Conservation (phyloP, 192 early-diverging fungal genomes). For the Backusella circina region DNA sequence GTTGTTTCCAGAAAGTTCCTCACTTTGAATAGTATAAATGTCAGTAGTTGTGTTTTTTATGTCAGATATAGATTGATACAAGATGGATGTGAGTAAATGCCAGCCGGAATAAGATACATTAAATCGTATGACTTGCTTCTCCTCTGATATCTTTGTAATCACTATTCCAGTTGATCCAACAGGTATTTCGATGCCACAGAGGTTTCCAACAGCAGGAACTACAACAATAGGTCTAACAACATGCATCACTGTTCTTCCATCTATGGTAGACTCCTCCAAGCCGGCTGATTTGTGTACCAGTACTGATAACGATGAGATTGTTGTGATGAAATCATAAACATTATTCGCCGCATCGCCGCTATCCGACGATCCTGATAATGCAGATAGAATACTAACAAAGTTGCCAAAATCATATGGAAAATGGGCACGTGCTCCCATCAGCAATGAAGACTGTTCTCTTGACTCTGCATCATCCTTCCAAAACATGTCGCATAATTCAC, state of each 20-base stretch:
- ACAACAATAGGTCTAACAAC: neutral
- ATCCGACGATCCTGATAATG: constrained; percentile 10
- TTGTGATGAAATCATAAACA: constrained; percentile 19
- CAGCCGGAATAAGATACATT: constrained; percentile 22
- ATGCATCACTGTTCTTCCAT: neutral
- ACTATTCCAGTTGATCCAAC: neutral
- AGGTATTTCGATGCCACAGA: constrained; percentile 7
- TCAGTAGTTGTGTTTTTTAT: neutral
- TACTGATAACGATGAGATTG: neutral
- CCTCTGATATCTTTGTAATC: neutral
- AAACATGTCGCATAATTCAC: constrained; percentile 21
- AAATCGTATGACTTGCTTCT: constrained; percentile 8
- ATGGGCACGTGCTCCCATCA: constrained; percentile 2
- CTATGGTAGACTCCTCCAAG: neutral
- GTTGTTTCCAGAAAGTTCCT: constrained; percentile 1
- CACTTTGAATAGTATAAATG: neutral
- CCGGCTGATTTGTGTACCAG: neutral
- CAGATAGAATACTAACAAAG: constrained; percentile 8
- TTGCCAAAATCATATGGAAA: constrained; percentile 18
- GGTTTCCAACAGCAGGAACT: neutral
- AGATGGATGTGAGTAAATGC: constrained; percentile 11
- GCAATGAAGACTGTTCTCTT: neutral
- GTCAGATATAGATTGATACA: neutral
- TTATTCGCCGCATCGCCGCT: neutral
- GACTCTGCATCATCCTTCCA: constrained; percentile 15